Evolutionary conservation across 2,329 filamentous ascomycete genomes (phyloP).

Genomic region (Ophiosphaerella herpotricha): DNA sequence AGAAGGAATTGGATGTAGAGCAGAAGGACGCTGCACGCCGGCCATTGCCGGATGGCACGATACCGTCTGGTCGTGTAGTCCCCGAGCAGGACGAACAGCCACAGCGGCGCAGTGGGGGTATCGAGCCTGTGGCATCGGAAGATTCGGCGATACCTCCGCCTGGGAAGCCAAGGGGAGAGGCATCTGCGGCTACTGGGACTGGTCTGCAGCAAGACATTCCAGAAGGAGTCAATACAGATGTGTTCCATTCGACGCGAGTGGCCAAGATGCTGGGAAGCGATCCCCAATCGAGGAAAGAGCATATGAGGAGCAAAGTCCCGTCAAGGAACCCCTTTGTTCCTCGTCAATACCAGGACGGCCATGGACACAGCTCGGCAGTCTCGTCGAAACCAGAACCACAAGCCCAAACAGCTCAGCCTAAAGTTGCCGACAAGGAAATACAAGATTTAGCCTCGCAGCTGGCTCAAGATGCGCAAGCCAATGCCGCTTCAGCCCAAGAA

Average conservation of each 20-base stretch:
- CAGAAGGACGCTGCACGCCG: conserved; percentile 52
- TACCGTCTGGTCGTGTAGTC: conserved; percentile 47
- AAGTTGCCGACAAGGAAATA: conserved; percentile 43
- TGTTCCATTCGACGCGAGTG: conserved; percentile 66
- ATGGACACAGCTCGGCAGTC: conserved; percentile 23
- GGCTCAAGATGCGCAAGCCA: conserved; percentile 47
- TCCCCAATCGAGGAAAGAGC: conserved; percentile 38
- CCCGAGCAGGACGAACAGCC: conserved; percentile 29
- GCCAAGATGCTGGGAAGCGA: conserved; percentile 60
- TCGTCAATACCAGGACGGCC: conserved; percentile 5
- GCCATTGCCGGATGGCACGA: conserved; percentile 57
- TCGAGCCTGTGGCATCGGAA: conserved; percentile 46
- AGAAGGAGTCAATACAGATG: conserved; percentile 62
- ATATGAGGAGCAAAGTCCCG: conserved; percentile 37
- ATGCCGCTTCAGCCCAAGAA: conserved; percentile 30
- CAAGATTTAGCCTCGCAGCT: conserved; percentile 54
- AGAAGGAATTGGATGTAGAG: conserved; percentile 49
- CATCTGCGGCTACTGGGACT: conserved; percentile 55
- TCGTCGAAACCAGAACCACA: conserved; percentile 12
- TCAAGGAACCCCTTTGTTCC: conserved; percentile 43
- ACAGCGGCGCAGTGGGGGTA: conserved; percentile 27
- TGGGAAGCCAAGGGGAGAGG: conserved; percentile 31
- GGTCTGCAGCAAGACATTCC: conserved; percentile 50
- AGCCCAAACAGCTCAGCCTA: conserved; percentile 8
- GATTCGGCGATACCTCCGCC: conserved; percentile 50